These are phyloP conservation scores for Elymus sibiricus DNA, from an alignment of 176 grass and related monocot species.

Conservation along the genomic window DNA sequence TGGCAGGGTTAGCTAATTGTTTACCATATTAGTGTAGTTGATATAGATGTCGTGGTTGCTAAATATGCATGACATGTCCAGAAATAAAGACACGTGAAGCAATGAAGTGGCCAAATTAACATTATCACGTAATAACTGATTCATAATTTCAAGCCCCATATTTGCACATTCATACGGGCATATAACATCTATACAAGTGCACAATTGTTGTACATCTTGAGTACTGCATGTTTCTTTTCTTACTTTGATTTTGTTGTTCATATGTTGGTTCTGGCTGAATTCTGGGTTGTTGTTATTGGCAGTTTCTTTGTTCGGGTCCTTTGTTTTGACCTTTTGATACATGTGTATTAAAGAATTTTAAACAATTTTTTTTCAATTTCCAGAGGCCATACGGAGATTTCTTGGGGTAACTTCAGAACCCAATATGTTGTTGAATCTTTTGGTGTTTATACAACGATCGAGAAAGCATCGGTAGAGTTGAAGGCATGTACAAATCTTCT, in stretches of 20 bases:
- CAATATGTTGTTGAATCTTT: slow-evolving; percentile 15
- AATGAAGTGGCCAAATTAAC: neutral
- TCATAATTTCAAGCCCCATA: neutral
- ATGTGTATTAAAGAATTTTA: neutral
- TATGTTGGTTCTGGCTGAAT: neutral
- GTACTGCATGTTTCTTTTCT: neutral
- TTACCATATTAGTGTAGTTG: neutral
- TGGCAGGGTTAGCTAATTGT: neutral
- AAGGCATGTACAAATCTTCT: too few species aligned
- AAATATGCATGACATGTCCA: neutral
- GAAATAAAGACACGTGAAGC: neutral
- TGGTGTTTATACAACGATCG: slow-evolving; percentile 11
- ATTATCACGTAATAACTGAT: neutral
- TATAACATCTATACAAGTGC: neutral
- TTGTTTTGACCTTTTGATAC: neutral
- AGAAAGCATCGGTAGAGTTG: too few species aligned
- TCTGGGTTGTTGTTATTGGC: neutral
- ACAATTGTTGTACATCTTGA: neutral
- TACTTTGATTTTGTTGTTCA: neutral
- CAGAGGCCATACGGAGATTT: slow-evolving; percentile 83
- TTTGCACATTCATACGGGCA: neutral
- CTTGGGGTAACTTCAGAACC: slow-evolving; percentile 71
- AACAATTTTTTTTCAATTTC: slow-evolving; percentile 14
- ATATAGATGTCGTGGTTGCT: neutral
- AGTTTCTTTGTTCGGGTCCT: neutral